These are phyloP conservation scores for Sisymbrium altissimum DNA, from an alignment of 345 rosid genomes.

Conservation along the genomic window DNA sequence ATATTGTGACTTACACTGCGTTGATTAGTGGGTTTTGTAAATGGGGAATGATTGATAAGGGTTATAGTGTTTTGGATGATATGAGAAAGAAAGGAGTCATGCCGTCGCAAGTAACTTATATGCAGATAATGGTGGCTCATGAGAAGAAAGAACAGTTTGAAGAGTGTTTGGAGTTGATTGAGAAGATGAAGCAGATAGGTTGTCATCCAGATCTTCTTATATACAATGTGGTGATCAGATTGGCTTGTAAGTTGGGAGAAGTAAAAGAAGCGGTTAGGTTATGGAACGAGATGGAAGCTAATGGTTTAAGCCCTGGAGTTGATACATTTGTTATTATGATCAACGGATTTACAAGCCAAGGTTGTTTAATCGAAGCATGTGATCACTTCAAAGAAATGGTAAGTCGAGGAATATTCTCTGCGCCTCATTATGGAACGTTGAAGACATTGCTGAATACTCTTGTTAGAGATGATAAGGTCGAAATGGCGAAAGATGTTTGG, in stretches of 20 bases:
- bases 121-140: slow-evolving; percentile 85
- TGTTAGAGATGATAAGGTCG: slow-evolving; percentile 72
- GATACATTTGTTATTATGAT: slow-evolving; percentile 73
- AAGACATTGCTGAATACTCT: slow-evolving; percentile 68
- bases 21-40: slow-evolving; percentile 87
- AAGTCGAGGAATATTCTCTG: slow-evolving; percentile 65
- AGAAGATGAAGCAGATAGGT: slow-evolving; percentile 56
- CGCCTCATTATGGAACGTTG: slow-evolving; percentile 76
- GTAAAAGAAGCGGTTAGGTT: slow-evolving; percentile 54
- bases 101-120: slow-evolving; percentile 61
- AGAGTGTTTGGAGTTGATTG: slow-evolving; percentile 65
- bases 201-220: slow-evolving; percentile 59
- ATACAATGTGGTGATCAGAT: slow-evolving; percentile 67
- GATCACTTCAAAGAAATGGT: slow-evolving; percentile 82
- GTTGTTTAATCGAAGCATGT: slow-evolving; percentile 63
- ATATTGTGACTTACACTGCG: slow-evolving; percentile 66
- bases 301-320: slow-evolving; percentile 68
- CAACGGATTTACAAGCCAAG: slow-evolving; percentile 72
- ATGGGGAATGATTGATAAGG: slow-evolving; percentile 62
- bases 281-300: slow-evolving; percentile 83
- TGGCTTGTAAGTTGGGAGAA: slow-evolving; percentile 82
- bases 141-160: slow-evolving; percentile 86
- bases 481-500: slow-evolving; percentile 88
- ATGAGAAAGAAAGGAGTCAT: slow-evolving; percentile 56
- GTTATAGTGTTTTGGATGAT: slow-evolving; percentile 56